These are phyloP conservation scores for Hippophae gyantsensis DNA, from an alignment of 306 rosid genomes.

Conservation along the genomic window DNA sequence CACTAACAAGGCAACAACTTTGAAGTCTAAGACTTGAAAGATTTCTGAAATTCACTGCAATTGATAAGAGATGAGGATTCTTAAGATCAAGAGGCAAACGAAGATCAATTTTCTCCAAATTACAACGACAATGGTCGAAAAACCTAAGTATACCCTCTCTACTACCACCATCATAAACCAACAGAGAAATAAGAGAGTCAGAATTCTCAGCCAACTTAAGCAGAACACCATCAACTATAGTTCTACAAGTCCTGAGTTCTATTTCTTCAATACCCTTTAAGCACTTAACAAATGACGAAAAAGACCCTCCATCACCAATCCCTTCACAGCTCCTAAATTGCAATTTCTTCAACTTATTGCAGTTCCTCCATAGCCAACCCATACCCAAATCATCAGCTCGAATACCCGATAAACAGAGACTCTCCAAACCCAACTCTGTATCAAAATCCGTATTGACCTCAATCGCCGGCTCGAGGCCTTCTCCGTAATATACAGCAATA, in stretches of 20 bases:
- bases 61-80: slow-evolving; percentile 52
- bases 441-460: slow-evolving; percentile 18
- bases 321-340: slow-evolving; percentile 59
- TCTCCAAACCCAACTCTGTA: slow-evolving; percentile 39
- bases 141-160: slow-evolving; percentile 53
- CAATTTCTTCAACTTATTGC: slow-evolving; percentile 44
- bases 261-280: slow-evolving; percentile 40
- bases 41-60: slow-evolving; percentile 33
- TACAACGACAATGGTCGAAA: slow-evolving; percentile 25
- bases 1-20: slow-evolving; percentile 71
- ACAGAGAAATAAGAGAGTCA: slow-evolving; percentile 37
- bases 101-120: slow-evolving; percentile 47
- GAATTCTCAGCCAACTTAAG: slow-evolving; percentile 48
- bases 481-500: slow-evolving; percentile 20
- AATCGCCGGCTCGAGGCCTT: slow-evolving; percentile 6
- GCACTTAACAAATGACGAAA: slow-evolving; percentile 45
- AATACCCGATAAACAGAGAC: slow-evolving; percentile 49
- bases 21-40: slow-evolving; percentile 56
- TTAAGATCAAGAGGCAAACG: slow-evolving; percentile 79
- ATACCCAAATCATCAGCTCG: slow-evolving; percentile 50
- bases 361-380: slow-evolving; percentile 69
- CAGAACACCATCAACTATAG: slow-evolving; percentile 55
- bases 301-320: slow-evolving; percentile 59
- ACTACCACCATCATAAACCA: slow-evolving; percentile 86
- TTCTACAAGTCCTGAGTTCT: slow-evolving; percentile 77